A percentile compares a stretch with the other conserved stretches of the same genome.
Conservation (phyloP, 2,329 filamentous ascomycete genomes). For the Fusarium xyrophilum region DNA sequence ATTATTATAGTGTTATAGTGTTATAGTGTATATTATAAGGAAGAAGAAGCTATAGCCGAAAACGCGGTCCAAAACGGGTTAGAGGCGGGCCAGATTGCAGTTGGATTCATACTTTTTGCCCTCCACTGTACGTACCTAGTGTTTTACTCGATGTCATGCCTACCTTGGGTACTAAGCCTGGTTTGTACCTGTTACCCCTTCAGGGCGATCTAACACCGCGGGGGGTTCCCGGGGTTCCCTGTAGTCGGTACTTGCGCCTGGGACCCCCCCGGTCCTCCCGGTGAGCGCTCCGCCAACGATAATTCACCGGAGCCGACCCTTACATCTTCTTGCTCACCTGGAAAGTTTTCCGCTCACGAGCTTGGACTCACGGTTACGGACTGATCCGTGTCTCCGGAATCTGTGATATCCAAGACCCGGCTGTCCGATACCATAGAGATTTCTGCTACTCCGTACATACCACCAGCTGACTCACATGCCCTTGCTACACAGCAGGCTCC, state of each 20-base stretch:
- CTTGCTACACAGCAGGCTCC: background rate
- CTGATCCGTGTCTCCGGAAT: constrained; percentile 27
- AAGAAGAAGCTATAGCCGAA: no score
- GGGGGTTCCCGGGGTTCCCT: background rate
- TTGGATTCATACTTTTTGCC: no score
- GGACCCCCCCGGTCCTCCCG: background rate
- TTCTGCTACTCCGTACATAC: background rate
- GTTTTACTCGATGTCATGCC: background rate
- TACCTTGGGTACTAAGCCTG: background rate
- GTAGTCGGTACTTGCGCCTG: constrained; percentile 9
- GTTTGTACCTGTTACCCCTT: constrained; percentile 9
- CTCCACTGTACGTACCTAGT: constrained; percentile 1
- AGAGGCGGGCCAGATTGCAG: no score
- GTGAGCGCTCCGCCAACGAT: constrained; percentile 33
- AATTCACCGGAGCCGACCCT: constrained; percentile 34
- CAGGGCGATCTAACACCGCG: background rate
- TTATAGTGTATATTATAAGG: no score
- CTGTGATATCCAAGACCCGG: constrained; percentile 9
- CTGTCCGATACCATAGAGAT: constrained; percentile 18
- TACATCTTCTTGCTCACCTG: constrained; percentile 12
- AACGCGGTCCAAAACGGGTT: no score
- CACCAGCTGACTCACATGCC: constrained; percentile 19
- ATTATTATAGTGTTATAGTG: no score
- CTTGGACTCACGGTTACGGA: constrained; percentile 11
- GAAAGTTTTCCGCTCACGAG: background rate